phyloP scores from a whole-genome alignment of 208 protist genomes.

The Herpetomonas samuelpessoai region DNA sequence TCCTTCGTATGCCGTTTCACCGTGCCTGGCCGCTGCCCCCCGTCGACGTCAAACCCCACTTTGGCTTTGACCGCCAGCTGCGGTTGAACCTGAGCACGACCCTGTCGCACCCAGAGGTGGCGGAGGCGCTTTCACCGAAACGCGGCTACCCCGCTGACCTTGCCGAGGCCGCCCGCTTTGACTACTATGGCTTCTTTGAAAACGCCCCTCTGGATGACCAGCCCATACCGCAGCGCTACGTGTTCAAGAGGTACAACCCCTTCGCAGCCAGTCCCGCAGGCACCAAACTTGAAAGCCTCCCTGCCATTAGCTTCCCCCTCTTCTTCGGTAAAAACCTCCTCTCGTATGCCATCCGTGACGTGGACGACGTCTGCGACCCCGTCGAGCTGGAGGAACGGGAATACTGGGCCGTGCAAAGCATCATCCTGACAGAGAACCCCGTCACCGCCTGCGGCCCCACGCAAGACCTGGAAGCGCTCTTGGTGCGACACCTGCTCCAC shows the following conservation, averaged over 20 bases:
- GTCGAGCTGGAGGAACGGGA: slow-evolving; percentile 59
- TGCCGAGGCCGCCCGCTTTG: slow-evolving; percentile 6
- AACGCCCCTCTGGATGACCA: slow-evolving; percentile 51
- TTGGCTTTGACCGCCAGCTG: slow-evolving; percentile 56
- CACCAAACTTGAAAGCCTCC: slow-evolving; percentile 2
- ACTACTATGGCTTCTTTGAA: slow-evolving; percentile 70
- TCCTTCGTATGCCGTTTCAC: slow-evolving; percentile 58
- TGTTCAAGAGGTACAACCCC: slow-evolving; percentile 42
- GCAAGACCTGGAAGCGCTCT: slow-evolving; percentile 40
- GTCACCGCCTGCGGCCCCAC: slow-evolving; percentile 50
- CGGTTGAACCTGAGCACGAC: slow-evolving; percentile 28
- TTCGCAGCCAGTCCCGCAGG: slow-evolving; percentile 5
- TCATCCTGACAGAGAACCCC: slow-evolving; percentile 31
- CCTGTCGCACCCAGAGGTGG: slow-evolving; percentile 28
- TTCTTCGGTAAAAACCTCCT: slow-evolving; percentile 66
- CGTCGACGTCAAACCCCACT: slow-evolving; percentile 37
- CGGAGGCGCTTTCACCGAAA: slow-evolving; percentile 21
- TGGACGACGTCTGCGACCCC: slow-evolving; percentile 77
- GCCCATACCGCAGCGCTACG: slow-evolving; percentile 30
- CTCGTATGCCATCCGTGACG: slow-evolving; percentile 63
- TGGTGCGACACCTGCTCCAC: slow-evolving; percentile 35
- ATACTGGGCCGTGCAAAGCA: slow-evolving; percentile 71
- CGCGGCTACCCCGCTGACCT: neutral
- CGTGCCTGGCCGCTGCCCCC: slow-evolving; percentile 38
- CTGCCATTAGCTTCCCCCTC: slow-evolving; percentile 26